Base-by-base conservation (phyloP, 1,139 yeast genomes). In the Taphrina confusa region DNA sequence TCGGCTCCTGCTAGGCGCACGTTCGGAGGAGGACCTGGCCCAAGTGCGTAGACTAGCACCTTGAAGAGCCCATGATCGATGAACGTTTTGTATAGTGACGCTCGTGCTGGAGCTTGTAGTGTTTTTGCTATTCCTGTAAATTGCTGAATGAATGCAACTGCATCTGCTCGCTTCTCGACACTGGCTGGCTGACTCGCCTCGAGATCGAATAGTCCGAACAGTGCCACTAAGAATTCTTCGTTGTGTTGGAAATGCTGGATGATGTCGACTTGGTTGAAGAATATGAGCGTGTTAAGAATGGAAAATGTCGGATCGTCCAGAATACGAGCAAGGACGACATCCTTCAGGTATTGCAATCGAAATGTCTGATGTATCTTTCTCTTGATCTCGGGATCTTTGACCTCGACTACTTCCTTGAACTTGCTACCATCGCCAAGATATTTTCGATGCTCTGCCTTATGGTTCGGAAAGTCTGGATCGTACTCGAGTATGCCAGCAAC, bases 401-500 rank as follows among this genome's bases (percentile, higher is more conserved):
- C 75, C 0, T 91, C 90, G 18, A 89, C 74, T 2, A 91, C 87
- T 66, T 85, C 84, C 69, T 85, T 85, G 72, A 87, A 85, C 39
- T 76, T 78, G 9, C 85, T 75, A 58, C 82, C 81, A 57, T 82
- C 80, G 3, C 73, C 70, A 33, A 89, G 72, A 68, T 81, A 84
- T 18, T 80, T 82, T 51, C 97, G 76, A 73, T 88, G 89, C 66
- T 87, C 84, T 1, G 96, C 89, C 71, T 88, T 90, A 65, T 79
- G 77, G 22, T 78, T 78, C 0, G 96, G 95, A 67, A 80, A 87
- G 61, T 87, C 95, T 0, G 94, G 87, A 70, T 91, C 97, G 71
- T 91, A 92, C 71, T 92, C 98, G 52, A 92, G 74, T n/a, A 89
- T 85, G 0, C 96, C 95, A 8, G 85, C 80, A 4, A 87, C 74